Conservation (phyloP, 306 rosid species). For the Begonia fuchsioides region DNA sequence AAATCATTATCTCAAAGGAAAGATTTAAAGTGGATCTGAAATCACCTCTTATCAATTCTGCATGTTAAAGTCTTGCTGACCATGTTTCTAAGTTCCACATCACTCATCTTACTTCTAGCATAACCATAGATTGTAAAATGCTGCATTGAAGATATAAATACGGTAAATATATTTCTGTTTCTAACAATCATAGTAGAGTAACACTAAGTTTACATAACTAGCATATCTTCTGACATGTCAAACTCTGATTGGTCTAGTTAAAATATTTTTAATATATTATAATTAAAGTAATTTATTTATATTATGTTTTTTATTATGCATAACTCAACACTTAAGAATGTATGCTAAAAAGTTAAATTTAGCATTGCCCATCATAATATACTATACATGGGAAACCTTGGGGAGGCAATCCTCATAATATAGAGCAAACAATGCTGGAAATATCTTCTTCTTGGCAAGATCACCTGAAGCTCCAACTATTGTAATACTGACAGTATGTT, state of each 20-base stretch:
- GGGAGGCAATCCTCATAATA: constrained; percentile 84
- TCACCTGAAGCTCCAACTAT: constrained; percentile 98
- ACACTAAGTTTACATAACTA: too few species aligned
- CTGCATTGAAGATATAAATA: constrained; percentile 20
- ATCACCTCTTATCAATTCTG: constrained; percentile 76
- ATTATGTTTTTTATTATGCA: too few species aligned
- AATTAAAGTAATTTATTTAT: too few species aligned
- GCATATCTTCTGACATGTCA: too few species aligned
- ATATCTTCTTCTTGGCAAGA: constrained; percentile 91
- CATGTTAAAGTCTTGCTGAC: constrained; percentile 92
- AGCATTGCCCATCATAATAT: too few species aligned
- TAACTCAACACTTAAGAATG: too few species aligned
- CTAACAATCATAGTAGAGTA: too few species aligned
- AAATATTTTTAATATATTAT: too few species aligned
- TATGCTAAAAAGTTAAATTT: too few species aligned
- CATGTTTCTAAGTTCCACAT: constrained; percentile 68
- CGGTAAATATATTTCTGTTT: background rate
- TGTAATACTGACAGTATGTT: constrained; percentile 53
- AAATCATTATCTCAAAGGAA: too few species aligned
- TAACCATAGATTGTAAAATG: constrained; percentile 70
- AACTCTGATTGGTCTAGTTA: too few species aligned
- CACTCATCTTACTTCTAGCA: constrained; percentile 90
- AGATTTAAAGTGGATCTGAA: constrained; percentile 5
- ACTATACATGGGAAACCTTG: constrained; percentile 22
- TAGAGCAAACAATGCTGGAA: constrained; percentile 87